Conservation (phyloP, 164 flowering plant genomes). For the Vitis cinerea region DNA sequence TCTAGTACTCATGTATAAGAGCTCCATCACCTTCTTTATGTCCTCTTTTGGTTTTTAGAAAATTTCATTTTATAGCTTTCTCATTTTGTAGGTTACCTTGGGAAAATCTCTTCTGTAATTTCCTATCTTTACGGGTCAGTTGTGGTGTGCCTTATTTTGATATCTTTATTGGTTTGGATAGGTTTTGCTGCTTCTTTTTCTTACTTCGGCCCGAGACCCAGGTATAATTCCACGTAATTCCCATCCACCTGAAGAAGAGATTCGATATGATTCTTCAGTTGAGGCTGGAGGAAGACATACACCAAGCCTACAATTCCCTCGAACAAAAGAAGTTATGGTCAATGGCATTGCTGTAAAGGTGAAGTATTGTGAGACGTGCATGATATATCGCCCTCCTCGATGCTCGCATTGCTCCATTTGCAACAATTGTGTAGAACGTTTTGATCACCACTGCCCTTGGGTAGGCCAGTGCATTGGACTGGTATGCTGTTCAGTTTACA, state of each 20-base stretch:
- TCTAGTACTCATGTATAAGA: no score
- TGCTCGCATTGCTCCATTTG: constrained; percentile 95
- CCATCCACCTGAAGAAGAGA: constrained; percentile 93
- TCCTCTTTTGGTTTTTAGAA: no score
- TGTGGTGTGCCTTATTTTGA: constrained; percentile 11
- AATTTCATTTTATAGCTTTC: no score
- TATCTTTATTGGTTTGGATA: constrained; percentile 25
- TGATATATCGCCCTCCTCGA: constrained; percentile 95
- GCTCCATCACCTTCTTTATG: no score
- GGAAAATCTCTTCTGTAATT: neutral
- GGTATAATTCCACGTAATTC: constrained; percentile 85
- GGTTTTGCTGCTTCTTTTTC: constrained; percentile 76
- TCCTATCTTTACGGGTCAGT: neutral
- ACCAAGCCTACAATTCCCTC: constrained; percentile 69
- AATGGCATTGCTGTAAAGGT: constrained; percentile 74
- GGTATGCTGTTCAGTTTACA: constrained; percentile 45
- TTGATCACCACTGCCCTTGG: constrained; percentile 99
- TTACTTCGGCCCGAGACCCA: constrained; percentile 80
- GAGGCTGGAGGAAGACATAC: constrained; percentile 76
- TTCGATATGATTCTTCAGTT: constrained; percentile 53
- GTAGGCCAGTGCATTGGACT: constrained; percentile 95
- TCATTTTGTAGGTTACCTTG: neutral
- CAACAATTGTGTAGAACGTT: constrained; percentile 90
- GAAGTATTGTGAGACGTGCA: constrained; percentile 94
- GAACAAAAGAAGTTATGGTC: constrained; percentile 77